Evolutionary conservation across 2,329 filamentous ascomycete genomes (phyloP), one percentile per base, ranked within the genome.

Genomic region (Diaporthe aspalathi): DNA sequence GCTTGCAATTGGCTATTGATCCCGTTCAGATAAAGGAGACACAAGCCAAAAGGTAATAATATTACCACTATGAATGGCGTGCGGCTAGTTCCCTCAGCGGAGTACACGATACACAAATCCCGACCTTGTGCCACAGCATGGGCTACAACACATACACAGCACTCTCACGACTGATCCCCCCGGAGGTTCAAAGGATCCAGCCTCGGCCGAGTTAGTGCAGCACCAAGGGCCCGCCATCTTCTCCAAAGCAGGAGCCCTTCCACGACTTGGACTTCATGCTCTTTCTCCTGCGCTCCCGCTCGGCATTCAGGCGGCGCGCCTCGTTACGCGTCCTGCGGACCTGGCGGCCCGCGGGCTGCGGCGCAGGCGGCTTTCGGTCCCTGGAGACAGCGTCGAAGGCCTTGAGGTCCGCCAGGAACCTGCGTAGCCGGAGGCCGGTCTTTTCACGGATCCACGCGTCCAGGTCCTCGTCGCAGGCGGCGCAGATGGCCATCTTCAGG

Each of bases 331-430:
- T 60, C 32, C 69, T 73, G n/a, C 65, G 69, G 11, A 67, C 71
- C 11, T 63, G 65, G 1, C 69, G 65, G 35, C 66, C 67, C 20
- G 66, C 29, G 4, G 65, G 47, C 22, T 47, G 45, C 11, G 65
- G 38, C 2, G 35, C 43, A 2, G 53, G n/a, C 1, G 57, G 20
- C 5, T 53, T 71, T 43, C 35, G 54, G 17, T 79, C 75, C 17
- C 80, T 79, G 2, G 80, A 80, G 50, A 89, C 74, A 16, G 81
- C 81, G 69, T 89, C 87, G 54, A 89, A 83, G 0, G 81, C 82
- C 75, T 83, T 85, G 47, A 90, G 75, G 74, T 89, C 87, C 5
- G 86, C 86, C 20, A 90, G 77, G 72, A 90, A 88, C 8, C 83
- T 84, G 43, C 88, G 83, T 56, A 90, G 83, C 17, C 85, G 80